Percentiles rank a stretch among this genome's conserved stretches.
Conservation (phyloP, 306 rosid species). For the Citrullus mucosospermus region DNA sequence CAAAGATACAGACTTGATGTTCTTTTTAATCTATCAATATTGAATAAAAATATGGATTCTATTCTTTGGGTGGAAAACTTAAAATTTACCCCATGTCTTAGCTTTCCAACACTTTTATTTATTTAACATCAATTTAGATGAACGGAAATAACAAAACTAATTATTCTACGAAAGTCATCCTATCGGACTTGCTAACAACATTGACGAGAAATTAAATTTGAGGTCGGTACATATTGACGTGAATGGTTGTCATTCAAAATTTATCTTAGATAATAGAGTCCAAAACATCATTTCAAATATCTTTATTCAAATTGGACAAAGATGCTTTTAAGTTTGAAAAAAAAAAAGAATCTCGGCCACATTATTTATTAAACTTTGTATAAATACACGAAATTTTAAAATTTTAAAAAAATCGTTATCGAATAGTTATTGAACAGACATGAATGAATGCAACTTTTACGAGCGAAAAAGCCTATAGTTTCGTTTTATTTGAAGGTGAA, state of each 20-base stretch:
- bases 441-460: background rate
- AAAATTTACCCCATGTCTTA: background rate
- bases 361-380: background rate
- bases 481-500: background rate
- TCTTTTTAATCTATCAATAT: background rate
- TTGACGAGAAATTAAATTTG: background rate
- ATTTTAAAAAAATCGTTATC: background rate
- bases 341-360: background rate
- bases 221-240: background rate
- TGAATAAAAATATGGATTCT: background rate
- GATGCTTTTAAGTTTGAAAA: background rate
- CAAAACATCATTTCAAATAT: background rate
- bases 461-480: background rate
- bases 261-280: background rate
- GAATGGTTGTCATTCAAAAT: background rate
- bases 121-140: no score
- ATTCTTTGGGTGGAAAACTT: background rate
- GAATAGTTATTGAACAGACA: background rate
- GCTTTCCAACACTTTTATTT: no score
- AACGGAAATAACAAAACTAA: no score
- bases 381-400: background rate
- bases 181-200: background rate
- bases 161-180: background rate
- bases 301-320: background rate
- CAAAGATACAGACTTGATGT: background rate